Conservation (phyloP, 176 grass and related monocot species). For the Ananas comosus region DNA sequence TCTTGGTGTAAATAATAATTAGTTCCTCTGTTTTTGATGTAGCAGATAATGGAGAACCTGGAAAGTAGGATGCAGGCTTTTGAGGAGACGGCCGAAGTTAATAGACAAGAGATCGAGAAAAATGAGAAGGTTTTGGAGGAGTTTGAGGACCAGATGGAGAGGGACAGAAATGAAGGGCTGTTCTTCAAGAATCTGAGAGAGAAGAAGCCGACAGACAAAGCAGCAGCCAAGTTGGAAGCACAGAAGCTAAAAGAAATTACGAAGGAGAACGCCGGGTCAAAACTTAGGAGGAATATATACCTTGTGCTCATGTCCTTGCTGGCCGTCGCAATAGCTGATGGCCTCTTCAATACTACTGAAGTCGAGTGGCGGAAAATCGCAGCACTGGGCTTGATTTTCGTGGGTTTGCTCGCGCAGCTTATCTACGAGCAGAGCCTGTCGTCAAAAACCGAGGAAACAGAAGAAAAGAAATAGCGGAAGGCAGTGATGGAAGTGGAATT, state of each 20-base stretch:
- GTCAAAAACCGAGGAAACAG: slow-evolving; percentile 28
- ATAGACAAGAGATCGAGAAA: slow-evolving; percentile 72
- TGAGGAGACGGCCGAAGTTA: slow-evolving; percentile 59
- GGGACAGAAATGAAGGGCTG: slow-evolving; percentile 69
- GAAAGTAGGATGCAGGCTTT: slow-evolving; percentile 68
- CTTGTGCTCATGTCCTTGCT: slow-evolving; percentile 72
- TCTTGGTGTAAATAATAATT: background rate
- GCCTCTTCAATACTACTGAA: slow-evolving; percentile 36
- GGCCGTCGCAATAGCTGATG: slow-evolving; percentile 50
- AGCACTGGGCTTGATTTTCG: slow-evolving; percentile 69
- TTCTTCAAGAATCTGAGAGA: slow-evolving; percentile 83
- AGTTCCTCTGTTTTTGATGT: slow-evolving; percentile 7
- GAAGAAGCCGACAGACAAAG: slow-evolving; percentile 18
- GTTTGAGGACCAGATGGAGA: slow-evolving; percentile 69
- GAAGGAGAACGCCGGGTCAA: slow-evolving; percentile 37
- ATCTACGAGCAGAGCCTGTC: slow-evolving; percentile 60
- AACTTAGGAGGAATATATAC: slow-evolving; percentile 67
- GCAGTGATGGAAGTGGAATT: background rate
- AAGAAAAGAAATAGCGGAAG: slow-evolving; percentile 33
- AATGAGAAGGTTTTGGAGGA: slow-evolving; percentile 77
- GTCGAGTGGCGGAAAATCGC: slow-evolving; percentile 79
- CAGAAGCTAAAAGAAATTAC: background rate
- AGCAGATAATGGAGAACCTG: slow-evolving; percentile 75
- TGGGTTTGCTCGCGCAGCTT: slow-evolving; percentile 60
- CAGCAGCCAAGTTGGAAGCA: background rate